Percentiles rank a stretch among this genome's conserved stretches.
Conservation (phyloP, 352 stramenopile species). For the Paralagenidium karlingii region DNA sequence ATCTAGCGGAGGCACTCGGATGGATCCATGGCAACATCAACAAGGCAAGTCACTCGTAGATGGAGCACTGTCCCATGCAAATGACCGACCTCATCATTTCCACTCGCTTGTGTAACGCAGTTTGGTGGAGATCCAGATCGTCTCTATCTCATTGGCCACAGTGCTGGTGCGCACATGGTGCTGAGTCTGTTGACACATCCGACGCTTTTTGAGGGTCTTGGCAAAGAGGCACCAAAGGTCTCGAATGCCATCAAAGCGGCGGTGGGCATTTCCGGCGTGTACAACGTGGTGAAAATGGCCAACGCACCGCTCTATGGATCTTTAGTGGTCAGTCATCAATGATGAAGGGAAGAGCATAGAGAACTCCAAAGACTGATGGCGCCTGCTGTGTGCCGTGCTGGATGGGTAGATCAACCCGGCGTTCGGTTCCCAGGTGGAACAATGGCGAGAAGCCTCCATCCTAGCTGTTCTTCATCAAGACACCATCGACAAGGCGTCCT, state of each 20-base stretch:
- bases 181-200: conserved; percentile 56
- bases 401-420: conserved; percentile 25
- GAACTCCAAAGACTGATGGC: background rate
- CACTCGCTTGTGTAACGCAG: conserved; percentile 9
- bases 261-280: conserved; percentile 72
- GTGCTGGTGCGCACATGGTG: conserved; percentile 57
- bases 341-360: background rate
- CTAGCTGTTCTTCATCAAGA: conserved; percentile 20
- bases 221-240: conserved; percentile 18
- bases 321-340: conserved; percentile 24
- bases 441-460: conserved; percentile 62
- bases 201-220: conserved; percentile 28
- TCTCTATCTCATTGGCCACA: background rate
- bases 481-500: too few species aligned
- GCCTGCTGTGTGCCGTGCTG: background rate
- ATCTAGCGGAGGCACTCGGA: conserved; percentile 39
- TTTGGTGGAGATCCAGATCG: conserved; percentile 41
- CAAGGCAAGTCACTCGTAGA: conserved; percentile 19
- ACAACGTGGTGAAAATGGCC: conserved; percentile 74
- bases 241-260: conserved; percentile 26
- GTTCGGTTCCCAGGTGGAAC: conserved; percentile 51
- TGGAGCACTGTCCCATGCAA: background rate
- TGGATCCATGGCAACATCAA: conserved; percentile 58
- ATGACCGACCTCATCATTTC: background rate
- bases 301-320: conserved; percentile 60